Base-by-base conservation (phyloP, 805 yeast genomes). In the Hermanozyma aechmeae region DNA sequence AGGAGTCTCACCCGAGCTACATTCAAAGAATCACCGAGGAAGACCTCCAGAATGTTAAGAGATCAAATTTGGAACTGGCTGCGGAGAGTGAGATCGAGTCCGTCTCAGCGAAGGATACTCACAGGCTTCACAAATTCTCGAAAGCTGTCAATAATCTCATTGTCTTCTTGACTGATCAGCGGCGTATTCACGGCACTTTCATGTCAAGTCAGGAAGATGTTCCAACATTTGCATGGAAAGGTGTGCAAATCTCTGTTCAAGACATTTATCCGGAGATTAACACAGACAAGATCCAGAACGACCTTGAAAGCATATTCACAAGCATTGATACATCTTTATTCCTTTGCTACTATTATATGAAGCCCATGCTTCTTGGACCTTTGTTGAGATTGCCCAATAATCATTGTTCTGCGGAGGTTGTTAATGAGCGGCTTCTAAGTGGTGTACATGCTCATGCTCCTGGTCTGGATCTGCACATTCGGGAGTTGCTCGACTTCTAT, bases 241-340 rank as follows among this genome's bases (percentile, higher is more conserved):
- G 67, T 3, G 50, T 63, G 10, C 50, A 58, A 10, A 54, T 72
- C 3, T 53, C 62, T 2, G 58, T 62, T 0, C 49, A 50, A 13
- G 61, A 72, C 23, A 56, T 71, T n/a, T 61, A 61, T 29, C 61
- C 60, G 8, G 40, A 42, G 11, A 29, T 48, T n/a, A 38, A 38
- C 8, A 30, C 37, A 5, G 44, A 45, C 16, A 39, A 48, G 12
- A 29, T 46, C n/a, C 32, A 44, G n/a, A 30, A 37, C 6, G 35
- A 45, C 15, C 33, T 61, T 21, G 40, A 42, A 4, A 46, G 50
- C 14, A 42, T 57, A 14, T 68, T 71, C 0, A 50, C 61, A 8
- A 54, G 73, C 26, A 70, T 92, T 2, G 98, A 89, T 46, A 80
- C 95, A 0, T 66, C 84, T 1, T 60, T 92, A 13, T 84, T 89